Evolutionary conservation across 2,329 filamentous ascomycete species (phyloP), one percentile per base, ranked within the genome.

Genomic region (Talaromyces sp.): DNA sequence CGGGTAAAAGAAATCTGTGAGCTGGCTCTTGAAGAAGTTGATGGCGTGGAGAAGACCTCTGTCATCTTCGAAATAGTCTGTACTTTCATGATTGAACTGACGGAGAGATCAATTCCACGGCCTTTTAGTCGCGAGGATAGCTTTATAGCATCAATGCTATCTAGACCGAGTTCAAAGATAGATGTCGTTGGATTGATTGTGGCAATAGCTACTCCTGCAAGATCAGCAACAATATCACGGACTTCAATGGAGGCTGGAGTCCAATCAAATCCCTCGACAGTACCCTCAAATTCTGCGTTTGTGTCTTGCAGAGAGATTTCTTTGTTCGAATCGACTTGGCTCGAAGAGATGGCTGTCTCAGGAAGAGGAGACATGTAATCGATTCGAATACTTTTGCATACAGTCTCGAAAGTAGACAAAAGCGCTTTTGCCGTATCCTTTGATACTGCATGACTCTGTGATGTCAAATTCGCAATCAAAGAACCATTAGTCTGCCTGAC

Each of bases 81-180:
- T 3, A 83, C 83, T 61, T 86, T 88, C 83, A 96, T 90, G 25
- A 97, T 88, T n/a, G 84, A 82, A 69, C 91, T 91, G n/a, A 93
- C 87, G 0, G 89, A 80, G 11, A 96, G 75, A 0, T 79, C 73
- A 22, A 95, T 79, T 0, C 84, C 85, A 4, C 78, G 77, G 53
- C 83, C 85, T 68, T 85, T 90, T 1, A 97, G 81, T 62, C 88
- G 85, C 0, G 92, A 88, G 0, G 91, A 90, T 0, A 97, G 80
- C 71, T 92, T 96, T 75, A 97, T 94, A 1, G 90, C 86, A 76
- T 97, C 93, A 65, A 97, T 96, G 72, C 93, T 97, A 79, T 97
- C 94, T 6, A 97, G 83, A 0, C 93, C 93, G 36, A 97, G 83
- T 70, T 94, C 88, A 45, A 96, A 88, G 11, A 97, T 86, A 0